These are phyloP conservation scores for Fusarium papillatum DNA, from an alignment of 2,329 filamentous ascomycete genomes.

Conservation along the genomic window DNA sequence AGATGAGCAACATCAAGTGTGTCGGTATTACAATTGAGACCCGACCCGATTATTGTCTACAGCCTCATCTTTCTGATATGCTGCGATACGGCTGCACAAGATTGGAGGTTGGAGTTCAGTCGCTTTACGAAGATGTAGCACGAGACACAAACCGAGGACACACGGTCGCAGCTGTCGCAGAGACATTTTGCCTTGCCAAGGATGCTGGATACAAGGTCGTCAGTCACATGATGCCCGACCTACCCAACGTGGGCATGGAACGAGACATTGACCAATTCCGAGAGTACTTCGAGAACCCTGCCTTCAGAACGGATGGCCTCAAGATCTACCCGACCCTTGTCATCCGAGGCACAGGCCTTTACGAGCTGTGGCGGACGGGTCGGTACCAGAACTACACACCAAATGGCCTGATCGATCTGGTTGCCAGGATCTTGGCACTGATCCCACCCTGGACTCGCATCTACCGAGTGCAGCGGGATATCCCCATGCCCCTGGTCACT, in stretches of 20 bases:
- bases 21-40: slow-evolving; percentile 99
- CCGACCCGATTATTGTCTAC: slow-evolving; percentile 94
- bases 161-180: slow-evolving; percentile 93
- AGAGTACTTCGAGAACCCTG: slow-evolving; percentile 98
- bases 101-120: slow-evolving; percentile 95
- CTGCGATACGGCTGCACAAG: slow-evolving; percentile 97
- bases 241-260: slow-evolving; percentile 99
- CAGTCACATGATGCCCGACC: slow-evolving; percentile 99
- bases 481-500: slow-evolving; percentile 99
- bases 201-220: slow-evolving; percentile 99
- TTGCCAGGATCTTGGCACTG: slow-evolving; percentile 94
- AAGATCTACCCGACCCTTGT: slow-evolving; percentile 99
- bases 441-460: slow-evolving; percentile 98
- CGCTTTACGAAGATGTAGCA: slow-evolving; percentile 98
- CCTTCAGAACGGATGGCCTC: slow-evolving; percentile 94
- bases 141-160: slow-evolving; percentile 97
- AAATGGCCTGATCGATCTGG: slow-evolving; percentile 94
- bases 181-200: slow-evolving; percentile 97
- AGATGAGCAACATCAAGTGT: slow-evolving; percentile 98
- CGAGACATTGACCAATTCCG: slow-evolving; percentile 96
- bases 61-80: slow-evolving; percentile 96
- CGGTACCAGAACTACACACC: slow-evolving; percentile 99
- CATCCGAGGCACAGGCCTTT: slow-evolving; percentile 95
- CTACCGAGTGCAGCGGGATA: slow-evolving; percentile 98
- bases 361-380: slow-evolving; percentile 97